Evolutionary conservation across 495 filamentous ascomycete genomes (phyloP), one percentile per base, ranked within the genome.

Genomic region (Xylaria scruposa): DNA sequence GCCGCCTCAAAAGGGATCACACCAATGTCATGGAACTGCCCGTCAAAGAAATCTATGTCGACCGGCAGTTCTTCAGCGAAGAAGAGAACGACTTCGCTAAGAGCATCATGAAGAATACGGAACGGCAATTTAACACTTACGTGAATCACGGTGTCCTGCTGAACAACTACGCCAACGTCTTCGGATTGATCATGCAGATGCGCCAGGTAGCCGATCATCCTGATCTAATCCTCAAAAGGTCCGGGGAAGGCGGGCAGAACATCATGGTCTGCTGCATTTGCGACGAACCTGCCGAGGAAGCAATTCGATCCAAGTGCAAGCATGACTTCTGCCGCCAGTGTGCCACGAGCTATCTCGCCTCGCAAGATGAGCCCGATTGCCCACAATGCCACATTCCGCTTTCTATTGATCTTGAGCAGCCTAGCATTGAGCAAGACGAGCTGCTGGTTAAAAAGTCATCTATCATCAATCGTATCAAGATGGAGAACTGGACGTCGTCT

Each of bases 401-500:
- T 3, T 88, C 90, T 7, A 96, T 98, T 73, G 96, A 99, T 80
- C 88, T 97, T 9, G 95, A 97, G 78, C 93, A 97, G 80, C 94
- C 94, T 0, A 94, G 95, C 61, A 92, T 97, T 51, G 95, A 96
- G 80, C 93, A 97, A 81, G 92, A 97, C 68, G 91, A 93, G 76
- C 87, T 89, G 21, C 78, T 87, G 33, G 88, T 97, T 38, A 97
- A 97, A 87, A 97, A 97, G 79, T 92, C 89, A 7, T 96, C 93
- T 12, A 98, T 99, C 80, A 97, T 97, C 84, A 97, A 97, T 80
- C 92, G 96, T 51, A 98, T 98, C 78, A 91, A 93, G 77, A 97
- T 98, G 95, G 92, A 95, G 73, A 90, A 97, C 74, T 99, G 96
- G 96, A 97, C 93, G 1, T 97, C 93, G 0, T 97, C 94, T 3